Base-by-base conservation (phyloP, 1,284 basidiomycete genomes). In the Marasmius sp. region DNA sequence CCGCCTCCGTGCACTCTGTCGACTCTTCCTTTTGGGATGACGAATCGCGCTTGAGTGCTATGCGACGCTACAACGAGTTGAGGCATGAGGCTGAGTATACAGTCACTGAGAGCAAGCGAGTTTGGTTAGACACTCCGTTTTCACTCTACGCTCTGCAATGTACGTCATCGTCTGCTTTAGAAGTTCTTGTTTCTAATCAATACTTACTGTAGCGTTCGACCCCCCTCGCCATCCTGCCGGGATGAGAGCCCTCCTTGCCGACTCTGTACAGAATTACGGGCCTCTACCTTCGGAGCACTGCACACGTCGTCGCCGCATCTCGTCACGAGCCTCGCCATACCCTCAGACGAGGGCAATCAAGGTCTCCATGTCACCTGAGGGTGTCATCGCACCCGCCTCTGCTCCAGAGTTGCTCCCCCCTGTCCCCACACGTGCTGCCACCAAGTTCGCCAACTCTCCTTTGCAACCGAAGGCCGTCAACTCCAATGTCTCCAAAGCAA, bases 91-190 rank as follows among this genome's bases (percentile, higher is more conserved):
- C 84, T 3, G 78, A 88, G 45, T 82, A 81, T 34, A 85, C 85
- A 0, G 86, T 93, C 6, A 77, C 74, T 1, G 88, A 91, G 70
- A 92, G 90, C 67, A 81, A 85, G 70, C 79, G 77, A 10, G 66
- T 75, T 0, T 93, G 89, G 90, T 55, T 69, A 2, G 91, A 93
- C 67, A 93, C 91, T 0, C 84, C 89, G 0, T 87, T 89, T 68
- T 92, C 91, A 0, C 34, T 87, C 18, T 91, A 83, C 64, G 85
- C 88, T 5, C 39, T 92, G 47, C 89, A 92, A 74, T 82, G 91
- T 93, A 70, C 76, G 88, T 79, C 1, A 52, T 47, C 58, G 22
- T 34, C 16, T 58, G 38, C 33, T 47, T 20, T 61, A 54, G 22
- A 6, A 59, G 11, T 60, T 57, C 43, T 45, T 22, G 47, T n/a